These are phyloP conservation scores for Karstenula rhodostoma DNA, from an alignment of 2,329 filamentous ascomycete species.

Conservation along the genomic window DNA sequence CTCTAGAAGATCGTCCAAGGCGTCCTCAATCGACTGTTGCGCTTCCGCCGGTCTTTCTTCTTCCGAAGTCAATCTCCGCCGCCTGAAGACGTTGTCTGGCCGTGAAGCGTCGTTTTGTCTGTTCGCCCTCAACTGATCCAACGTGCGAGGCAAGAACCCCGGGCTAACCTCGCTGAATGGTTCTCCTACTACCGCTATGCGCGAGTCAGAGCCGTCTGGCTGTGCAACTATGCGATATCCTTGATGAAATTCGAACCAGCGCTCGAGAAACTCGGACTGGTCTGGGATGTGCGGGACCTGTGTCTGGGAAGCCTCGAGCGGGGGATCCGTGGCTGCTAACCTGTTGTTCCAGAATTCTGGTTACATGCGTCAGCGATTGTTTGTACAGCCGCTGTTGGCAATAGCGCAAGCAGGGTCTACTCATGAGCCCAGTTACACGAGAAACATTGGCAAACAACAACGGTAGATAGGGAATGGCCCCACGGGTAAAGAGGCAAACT, in stretches of 20 bases:
- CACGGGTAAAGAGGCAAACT: background rate
- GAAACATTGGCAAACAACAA: background rate
- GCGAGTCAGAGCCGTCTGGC: constrained; percentile 55
- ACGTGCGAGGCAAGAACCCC: constrained; percentile 56
- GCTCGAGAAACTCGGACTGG: constrained; percentile 55
- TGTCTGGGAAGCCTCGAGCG: constrained; percentile 54
- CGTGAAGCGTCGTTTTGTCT: constrained; percentile 39
- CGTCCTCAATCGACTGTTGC: constrained; percentile 44
- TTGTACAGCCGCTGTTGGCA: background rate
- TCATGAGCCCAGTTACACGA: background rate
- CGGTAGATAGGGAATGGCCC: background rate
- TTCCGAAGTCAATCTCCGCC: constrained; percentile 33
- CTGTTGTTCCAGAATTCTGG: constrained; percentile 59
- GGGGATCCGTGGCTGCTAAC: constrained; percentile 52
- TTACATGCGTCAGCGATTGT: constrained; percentile 17
- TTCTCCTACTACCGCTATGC: constrained; percentile 58
- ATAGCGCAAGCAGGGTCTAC: background rate
- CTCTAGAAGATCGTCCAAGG: constrained; percentile 44
- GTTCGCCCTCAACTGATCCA: constrained; percentile 53
- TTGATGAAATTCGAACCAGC: constrained; percentile 60
- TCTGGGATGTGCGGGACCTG: constrained; percentile 57
- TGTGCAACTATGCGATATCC: constrained; percentile 53
- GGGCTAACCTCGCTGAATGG: constrained; percentile 56
- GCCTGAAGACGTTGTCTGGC: constrained; percentile 39
- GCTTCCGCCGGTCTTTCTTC: constrained; percentile 32